These are phyloP conservation scores for Candida sp. DNA, from an alignment of 1,139 yeast species.

Conservation along the genomic window DNA sequence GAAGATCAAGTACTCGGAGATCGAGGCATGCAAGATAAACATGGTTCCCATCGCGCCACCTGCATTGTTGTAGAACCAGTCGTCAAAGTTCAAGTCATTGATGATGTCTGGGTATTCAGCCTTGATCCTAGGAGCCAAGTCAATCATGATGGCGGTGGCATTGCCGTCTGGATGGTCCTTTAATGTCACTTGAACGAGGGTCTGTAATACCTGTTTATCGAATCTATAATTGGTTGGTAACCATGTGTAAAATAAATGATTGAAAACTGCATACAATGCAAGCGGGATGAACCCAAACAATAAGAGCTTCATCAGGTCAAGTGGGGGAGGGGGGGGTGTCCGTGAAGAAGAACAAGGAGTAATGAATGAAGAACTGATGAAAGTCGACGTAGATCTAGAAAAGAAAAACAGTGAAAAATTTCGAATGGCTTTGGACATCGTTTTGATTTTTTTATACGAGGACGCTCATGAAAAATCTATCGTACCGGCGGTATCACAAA, in stretches of 20 bases:
- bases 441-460: not conserved
- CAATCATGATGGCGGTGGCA: slow-evolving; percentile 63
- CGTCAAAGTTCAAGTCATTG: slow-evolving; percentile 71
- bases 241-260: slow-evolving; percentile 60
- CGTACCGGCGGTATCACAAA: too few relatives aligned
- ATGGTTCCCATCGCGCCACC: slow-evolving; percentile 99
- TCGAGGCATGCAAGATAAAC: slow-evolving; percentile 96
- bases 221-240: slow-evolving; percentile 71
- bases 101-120: slow-evolving; percentile 65
- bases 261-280: slow-evolving; percentile 33
- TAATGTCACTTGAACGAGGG: slow-evolving; percentile 54
- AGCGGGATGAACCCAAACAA: slow-evolving; percentile 24
- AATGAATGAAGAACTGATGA: not conserved
- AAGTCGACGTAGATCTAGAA: not conserved
- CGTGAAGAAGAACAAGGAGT: not conserved
- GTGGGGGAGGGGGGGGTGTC: not conserved
- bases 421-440: not conserved
- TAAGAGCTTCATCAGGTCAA: slow-evolving; percentile 22
- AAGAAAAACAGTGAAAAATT: not conserved
- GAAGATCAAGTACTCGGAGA: slow-evolving; percentile 88
- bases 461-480: not conserved
- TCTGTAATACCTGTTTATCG: slow-evolving; percentile 51
- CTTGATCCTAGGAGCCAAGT: slow-evolving; percentile 63
- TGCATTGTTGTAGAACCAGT: slow-evolving; percentile 97
- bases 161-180: slow-evolving; percentile 60